Conservation (phyloP, 2,329 filamentous ascomycete genomes). For the Penicillium hordei region DNA sequence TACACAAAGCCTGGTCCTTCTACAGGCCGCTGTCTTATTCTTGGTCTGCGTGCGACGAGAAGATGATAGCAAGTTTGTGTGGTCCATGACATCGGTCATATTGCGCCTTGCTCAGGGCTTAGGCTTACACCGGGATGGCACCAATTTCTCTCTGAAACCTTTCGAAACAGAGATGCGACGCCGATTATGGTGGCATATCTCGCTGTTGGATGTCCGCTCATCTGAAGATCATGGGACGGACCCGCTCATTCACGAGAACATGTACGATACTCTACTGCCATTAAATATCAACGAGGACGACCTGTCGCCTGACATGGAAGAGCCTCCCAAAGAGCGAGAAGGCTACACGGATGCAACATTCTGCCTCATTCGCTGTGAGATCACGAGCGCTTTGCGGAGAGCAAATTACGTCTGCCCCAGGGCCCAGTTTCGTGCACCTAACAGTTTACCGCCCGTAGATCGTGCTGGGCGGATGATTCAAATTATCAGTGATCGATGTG, state of each 20-base stretch:
- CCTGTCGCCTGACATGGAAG: constrained; percentile 49
- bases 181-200: constrained; percentile 54
- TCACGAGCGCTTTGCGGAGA: constrained; percentile 46
- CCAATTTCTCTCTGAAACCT: constrained; percentile 47
- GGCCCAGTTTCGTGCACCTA: constrained; percentile 18
- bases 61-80: constrained; percentile 45
- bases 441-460: constrained; percentile 25
- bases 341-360: constrained; percentile 58
- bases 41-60: constrained; percentile 51
- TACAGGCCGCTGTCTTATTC: constrained; percentile 64
- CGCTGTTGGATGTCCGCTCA: constrained; percentile 49
- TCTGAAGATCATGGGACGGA: constrained; percentile 53
- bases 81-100: constrained; percentile 45
- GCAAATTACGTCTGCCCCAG: constrained; percentile 40
- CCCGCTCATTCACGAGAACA: constrained; percentile 43
- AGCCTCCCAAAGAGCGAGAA: constrained; percentile 49
- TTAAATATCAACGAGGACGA: constrained; percentile 56
- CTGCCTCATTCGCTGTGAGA: constrained; percentile 54
- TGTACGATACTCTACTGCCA: constrained; percentile 51
- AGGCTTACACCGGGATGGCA: constrained; percentile 54
- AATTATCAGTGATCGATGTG: constrained; percentile 54
- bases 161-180: constrained; percentile 56
- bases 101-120: constrained; percentile 47
- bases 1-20: constrained; percentile 60
- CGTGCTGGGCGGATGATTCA: constrained; percentile 51